Base-by-base conservation (phyloP, 495 filamentous ascomycete species). In the Hypoxylon perforatum region DNA sequence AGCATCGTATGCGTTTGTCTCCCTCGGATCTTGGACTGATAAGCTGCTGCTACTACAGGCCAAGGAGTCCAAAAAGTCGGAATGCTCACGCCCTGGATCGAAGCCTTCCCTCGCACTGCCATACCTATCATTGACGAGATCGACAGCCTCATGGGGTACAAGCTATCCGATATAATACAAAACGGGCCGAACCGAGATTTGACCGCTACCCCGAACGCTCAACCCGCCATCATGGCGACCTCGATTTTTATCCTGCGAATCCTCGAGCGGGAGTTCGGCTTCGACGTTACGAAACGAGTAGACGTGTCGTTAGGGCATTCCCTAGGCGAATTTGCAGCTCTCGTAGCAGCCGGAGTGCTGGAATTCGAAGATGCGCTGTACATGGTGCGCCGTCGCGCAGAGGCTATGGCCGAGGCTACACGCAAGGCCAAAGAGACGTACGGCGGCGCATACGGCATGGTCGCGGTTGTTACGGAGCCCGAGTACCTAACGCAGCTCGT, bases 161-260 rank as follows among this genome's bases (percentile, higher is more conserved):
- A 83, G 68, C 80, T 97, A 22, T 91, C 92, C 33, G 79, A 81
- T n/a, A 84, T 94, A 56, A 97, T 99, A 67, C 84, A 86, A 33
- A 79, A 91, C 0, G 94, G 95, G 0, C 91, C 95, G 0, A 89
- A 88, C 65, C 84, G 85, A 18, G 80, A 80, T 17, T 84, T 99
- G 58, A 94, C 91, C 36, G 84, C 86, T 48, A 97, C 95, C 11
- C 87, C 89, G 59, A 92, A 97, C 71, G 90, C 95, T 9, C 95
- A 99, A 76, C 95, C 95, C 0, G 94, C 95, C 47, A 95, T 98
- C 75, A 94, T 99, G 90, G 91, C 94, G 12, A 92, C 92, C 4
- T 96, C 92, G 21, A 86, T 98, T 69, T 81, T 97, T 21, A 96
- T 97, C 64, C 86, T 97, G 33, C 89, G 92, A 47, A 90, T 99